phyloP scores from a whole-genome alignment of 2,329 filamentous ascomycete genomes.

The Aurifilum marmelostoma region DNA sequence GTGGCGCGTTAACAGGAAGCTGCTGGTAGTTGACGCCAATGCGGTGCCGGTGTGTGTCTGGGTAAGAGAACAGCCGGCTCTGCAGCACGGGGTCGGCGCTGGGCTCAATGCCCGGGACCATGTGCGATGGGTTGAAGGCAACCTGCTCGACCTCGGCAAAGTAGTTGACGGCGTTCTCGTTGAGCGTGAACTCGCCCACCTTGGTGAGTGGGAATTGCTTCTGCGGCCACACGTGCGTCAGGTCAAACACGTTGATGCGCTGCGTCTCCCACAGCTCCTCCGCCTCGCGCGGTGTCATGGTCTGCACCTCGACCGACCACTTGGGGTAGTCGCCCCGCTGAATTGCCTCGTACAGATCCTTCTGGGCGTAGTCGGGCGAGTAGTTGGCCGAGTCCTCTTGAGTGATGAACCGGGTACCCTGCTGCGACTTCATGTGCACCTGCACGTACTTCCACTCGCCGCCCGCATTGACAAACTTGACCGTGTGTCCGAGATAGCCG shows the following conservation, averaged over 20 bases:
- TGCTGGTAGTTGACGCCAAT: constrained; percentile 67
- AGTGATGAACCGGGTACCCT: constrained; percentile 55
- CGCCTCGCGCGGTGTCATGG: constrained; percentile 54
- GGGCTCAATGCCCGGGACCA: constrained; percentile 66
- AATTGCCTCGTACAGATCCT: constrained; percentile 59
- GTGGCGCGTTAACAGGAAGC: constrained; percentile 63
- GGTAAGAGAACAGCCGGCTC: constrained; percentile 63
- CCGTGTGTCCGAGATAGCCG: constrained; percentile 58
- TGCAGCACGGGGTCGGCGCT: constrained; percentile 67
- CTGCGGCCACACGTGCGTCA: constrained; percentile 63
- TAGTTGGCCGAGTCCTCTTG: constrained; percentile 51
- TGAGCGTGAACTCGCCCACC: constrained; percentile 57
- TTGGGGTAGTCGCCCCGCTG: constrained; percentile 54
- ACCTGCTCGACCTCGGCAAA: constrained; percentile 72
- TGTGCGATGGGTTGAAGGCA: constrained; percentile 65
- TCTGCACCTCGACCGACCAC: constrained; percentile 59
- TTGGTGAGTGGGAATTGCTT: constrained; percentile 54
- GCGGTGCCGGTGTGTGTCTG: constrained; percentile 66
- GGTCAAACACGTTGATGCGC: constrained; percentile 55
- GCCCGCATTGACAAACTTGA: constrained; percentile 58
- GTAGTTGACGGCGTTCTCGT: constrained; percentile 65
- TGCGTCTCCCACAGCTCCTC: constrained; percentile 48
- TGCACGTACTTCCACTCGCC: constrained; percentile 58
- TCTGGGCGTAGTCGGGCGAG: constrained; percentile 52
- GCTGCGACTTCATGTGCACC: constrained; percentile 56